Conservation (phyloP, 768 basidiomycete species). For the Lactarius pseudohatsudake region DNA sequence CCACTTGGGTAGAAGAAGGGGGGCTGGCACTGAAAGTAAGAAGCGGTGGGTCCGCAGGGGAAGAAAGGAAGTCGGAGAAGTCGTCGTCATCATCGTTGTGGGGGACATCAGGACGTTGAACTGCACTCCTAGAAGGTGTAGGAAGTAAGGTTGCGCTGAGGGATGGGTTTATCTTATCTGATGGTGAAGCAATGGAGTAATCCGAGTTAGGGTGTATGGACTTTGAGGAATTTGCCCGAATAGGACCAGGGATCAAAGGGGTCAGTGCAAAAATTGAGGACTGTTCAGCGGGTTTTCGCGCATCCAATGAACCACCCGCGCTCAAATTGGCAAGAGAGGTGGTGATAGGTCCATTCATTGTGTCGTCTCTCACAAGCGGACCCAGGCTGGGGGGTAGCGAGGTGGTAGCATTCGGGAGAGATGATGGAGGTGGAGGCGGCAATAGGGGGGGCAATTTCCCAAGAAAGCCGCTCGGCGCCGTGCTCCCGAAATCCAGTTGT, state of each 20-base stretch:
- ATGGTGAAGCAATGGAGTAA: neutral
- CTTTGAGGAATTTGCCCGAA: neutral
- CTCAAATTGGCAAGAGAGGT: neutral
- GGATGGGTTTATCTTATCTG: conserved; percentile 8
- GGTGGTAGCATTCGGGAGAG: conserved; percentile 1
- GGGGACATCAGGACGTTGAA: neutral
- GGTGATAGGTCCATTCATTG: neutral
- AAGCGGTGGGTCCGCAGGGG: conserved; percentile 31
- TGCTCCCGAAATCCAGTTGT: conserved; percentile 40
- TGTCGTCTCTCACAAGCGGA: neutral
- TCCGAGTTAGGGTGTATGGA: neutral
- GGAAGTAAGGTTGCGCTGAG: conserved; percentile 28
- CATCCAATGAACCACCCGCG: neutral
- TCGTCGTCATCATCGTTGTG: conserved; percentile 39
- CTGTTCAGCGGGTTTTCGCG: neutral
- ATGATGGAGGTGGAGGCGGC: conserved; percentile 16
- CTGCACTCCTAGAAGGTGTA: conserved; percentile 7
- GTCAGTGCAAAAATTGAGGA: conserved; percentile 2
- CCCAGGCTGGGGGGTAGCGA: neutral
- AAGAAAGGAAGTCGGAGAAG: conserved; percentile 51
- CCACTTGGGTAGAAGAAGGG: neutral
- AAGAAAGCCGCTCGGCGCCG: conserved; percentile 42
- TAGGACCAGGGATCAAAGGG: conserved; percentile 3
- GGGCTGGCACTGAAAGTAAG: conserved; percentile 9
- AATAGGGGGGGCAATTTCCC: conserved; percentile 25